These are phyloP conservation scores for Eucalyptus guilfoylei DNA, from an alignment of 345 rosid species.

Conservation along the genomic window DNA sequence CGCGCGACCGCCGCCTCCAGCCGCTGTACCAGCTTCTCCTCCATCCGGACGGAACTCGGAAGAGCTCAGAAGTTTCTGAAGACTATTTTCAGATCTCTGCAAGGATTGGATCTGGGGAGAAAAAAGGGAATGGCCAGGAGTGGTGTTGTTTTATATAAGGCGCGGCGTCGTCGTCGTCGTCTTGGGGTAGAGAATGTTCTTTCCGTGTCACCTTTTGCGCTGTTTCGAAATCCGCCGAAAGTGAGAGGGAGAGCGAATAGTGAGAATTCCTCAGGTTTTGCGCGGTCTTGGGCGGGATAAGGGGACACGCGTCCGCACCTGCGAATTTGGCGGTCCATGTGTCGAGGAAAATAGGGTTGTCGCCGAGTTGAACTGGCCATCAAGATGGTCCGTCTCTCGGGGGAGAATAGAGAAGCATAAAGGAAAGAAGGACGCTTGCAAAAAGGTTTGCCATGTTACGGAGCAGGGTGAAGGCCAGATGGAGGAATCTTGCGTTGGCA, in stretches of 20 bases:
- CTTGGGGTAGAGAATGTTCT: not conserved
- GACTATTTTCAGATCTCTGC: not conserved
- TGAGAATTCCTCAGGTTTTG: not conserved
- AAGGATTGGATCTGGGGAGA: not conserved
- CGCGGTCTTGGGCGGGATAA: not conserved
- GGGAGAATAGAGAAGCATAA: no score
- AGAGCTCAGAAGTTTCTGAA: not conserved
- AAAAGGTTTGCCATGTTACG: not conserved
- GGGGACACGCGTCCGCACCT: not conserved
- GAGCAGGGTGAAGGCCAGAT: not conserved
- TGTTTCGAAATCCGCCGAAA: not conserved
- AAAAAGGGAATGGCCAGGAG: not conserved
- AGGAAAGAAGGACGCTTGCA: not conserved
- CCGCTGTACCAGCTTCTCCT: conserved; percentile 56
- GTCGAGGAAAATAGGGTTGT: not conserved
- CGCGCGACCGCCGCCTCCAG: conserved; percentile 78
- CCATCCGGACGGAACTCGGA: conserved; percentile 26
- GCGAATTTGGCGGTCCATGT: not conserved
- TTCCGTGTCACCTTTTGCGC: not conserved
- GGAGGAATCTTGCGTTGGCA: not conserved
- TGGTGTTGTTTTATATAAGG: not conserved
- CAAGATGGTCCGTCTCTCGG: no score
- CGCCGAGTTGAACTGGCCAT: no score
- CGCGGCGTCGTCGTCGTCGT: not conserved
- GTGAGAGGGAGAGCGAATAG: not conserved